A percentile compares a stretch with the other conserved stretches of the same genome.
Conservation (phyloP, 768 basidiomycete species). For the Imleria badia region DNA sequence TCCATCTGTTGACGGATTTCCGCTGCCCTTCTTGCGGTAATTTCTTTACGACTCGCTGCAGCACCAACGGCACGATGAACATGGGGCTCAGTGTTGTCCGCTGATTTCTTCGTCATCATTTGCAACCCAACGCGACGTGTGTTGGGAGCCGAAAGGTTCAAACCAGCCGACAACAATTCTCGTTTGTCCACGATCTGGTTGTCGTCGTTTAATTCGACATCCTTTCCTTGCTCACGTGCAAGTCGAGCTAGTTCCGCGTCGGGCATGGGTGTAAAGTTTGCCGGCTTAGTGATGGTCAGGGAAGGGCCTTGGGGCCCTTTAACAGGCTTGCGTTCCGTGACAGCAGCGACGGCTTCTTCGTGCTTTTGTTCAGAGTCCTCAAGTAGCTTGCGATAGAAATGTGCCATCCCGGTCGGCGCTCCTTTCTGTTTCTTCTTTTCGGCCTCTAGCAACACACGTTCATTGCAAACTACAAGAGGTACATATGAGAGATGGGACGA, state of each 20-base stretch:
- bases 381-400: slow-evolving; percentile 78
- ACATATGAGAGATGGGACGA: slow-evolving; percentile 20
- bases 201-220: slow-evolving; percentile 94
- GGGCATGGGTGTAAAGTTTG: slow-evolving; percentile 58
- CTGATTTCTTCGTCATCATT: slow-evolving; percentile 24
- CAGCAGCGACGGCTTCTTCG: slow-evolving; percentile 83
- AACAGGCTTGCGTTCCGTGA: slow-evolving; percentile 47
- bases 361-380: slow-evolving; percentile 81
- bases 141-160: slow-evolving; percentile 86
- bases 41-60: slow-evolving; percentile 77
- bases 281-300: slow-evolving; percentile 75
- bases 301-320: slow-evolving; percentile 62
- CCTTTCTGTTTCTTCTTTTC: slow-evolving; percentile 61
- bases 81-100: slow-evolving; percentile 36
- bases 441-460: slow-evolving; percentile 38
- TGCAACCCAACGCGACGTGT: slow-evolving; percentile 66
- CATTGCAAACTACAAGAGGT: not conserved
- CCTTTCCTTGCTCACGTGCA: slow-evolving; percentile 74
- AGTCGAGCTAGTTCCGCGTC: slow-evolving; percentile 72
- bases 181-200: slow-evolving; percentile 97
- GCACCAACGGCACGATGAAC: slow-evolving; percentile 79
- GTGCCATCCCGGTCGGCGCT: slow-evolving; percentile 72
- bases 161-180: slow-evolving; percentile 84
- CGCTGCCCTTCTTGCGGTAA: slow-evolving; percentile 76
- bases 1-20: slow-evolving; percentile 81